A percentile compares a stretch with the other conserved stretches of the same genome.
Conservation (phyloP, 805 yeast species). For the Cephaloascus fragrans region DNA sequence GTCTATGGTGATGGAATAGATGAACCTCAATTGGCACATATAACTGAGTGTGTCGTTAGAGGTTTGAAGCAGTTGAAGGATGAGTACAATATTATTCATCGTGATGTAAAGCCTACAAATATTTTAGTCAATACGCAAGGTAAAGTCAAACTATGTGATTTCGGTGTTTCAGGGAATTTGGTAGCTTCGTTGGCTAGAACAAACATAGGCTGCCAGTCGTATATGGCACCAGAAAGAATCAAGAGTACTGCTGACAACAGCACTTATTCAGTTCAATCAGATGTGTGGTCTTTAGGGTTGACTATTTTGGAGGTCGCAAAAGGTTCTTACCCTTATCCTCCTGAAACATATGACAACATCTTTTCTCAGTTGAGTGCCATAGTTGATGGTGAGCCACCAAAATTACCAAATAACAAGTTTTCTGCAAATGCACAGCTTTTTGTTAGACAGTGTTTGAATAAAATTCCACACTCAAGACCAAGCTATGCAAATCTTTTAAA, state of each 20-base stretch:
- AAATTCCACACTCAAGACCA: conserved; percentile 75
- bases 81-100: conserved; percentile 82
- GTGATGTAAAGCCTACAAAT: conserved; percentile 96
- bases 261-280: conserved; percentile 88
- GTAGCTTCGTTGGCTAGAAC: conserved; percentile 94
- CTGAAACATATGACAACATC: conserved; percentile 83
- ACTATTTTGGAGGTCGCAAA: conserved; percentile 80
- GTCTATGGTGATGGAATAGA: conserved; percentile 67
- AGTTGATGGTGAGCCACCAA: conserved; percentile 94
- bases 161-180: conserved; percentile 91
- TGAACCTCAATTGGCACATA: conserved; percentile 72
- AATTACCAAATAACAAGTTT: conserved; percentile 50
- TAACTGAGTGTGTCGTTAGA: conserved; percentile 67
- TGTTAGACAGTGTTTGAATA: conserved; percentile 67
- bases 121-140: conserved; percentile 76
- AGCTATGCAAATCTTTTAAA: conserved; percentile 62
- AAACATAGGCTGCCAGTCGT: conserved; percentile 94
- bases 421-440: conserved; percentile 75
- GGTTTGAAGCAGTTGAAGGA: conserved; percentile 85
- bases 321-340: conserved; percentile 94
- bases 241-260: conserved; percentile 68
- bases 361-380: conserved; percentile 92
- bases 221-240: conserved; percentile 98
- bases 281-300: conserved; percentile 91
- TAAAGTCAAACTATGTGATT: conserved; percentile 87